Evolutionary conservation across 73 alveolate species (phyloP).

Genomic region (Uronychia binucleata): DNA sequence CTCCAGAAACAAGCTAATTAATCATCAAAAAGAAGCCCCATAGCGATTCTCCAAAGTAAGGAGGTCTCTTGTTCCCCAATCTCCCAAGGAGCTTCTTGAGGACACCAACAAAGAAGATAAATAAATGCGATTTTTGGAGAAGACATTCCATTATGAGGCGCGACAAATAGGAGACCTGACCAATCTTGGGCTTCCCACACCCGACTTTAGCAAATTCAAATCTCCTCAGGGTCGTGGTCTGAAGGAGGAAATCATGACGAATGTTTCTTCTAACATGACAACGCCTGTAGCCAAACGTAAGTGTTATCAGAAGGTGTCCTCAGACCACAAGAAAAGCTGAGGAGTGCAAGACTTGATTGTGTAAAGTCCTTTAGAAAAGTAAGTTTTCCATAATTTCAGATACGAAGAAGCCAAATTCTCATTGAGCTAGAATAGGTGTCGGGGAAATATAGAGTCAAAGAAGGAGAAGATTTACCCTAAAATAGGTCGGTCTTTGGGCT

Average conservation of each 20-base stretch:
- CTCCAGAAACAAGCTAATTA: too few species aligned
- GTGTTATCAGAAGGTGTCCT: too few species aligned
- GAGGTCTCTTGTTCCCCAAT: neutral
- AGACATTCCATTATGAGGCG: too few species aligned
- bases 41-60: neutral
- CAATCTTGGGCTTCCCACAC: too few species aligned
- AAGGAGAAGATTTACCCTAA: neutral
- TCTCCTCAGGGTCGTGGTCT: too few species aligned
- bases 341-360: too few species aligned
- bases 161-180: too few species aligned
- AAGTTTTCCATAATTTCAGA: neutral
- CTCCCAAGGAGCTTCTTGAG: neutral
- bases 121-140: too few species aligned
- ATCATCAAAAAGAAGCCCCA: too few species aligned
- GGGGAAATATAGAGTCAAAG: neutral
- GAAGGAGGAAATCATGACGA: neutral
- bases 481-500: constrained; percentile 38
- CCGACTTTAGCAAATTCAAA: too few species aligned
- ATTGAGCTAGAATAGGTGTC: neutral
- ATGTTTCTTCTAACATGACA: neutral
- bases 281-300: neutral
- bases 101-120: too few species aligned
- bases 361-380: neutral
- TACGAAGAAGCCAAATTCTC: neutral
- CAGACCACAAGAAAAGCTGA: too few species aligned